Base-by-base conservation (phyloP, 1,284 basidiomycete genomes). In the Lentinula novae-zelandiae region DNA sequence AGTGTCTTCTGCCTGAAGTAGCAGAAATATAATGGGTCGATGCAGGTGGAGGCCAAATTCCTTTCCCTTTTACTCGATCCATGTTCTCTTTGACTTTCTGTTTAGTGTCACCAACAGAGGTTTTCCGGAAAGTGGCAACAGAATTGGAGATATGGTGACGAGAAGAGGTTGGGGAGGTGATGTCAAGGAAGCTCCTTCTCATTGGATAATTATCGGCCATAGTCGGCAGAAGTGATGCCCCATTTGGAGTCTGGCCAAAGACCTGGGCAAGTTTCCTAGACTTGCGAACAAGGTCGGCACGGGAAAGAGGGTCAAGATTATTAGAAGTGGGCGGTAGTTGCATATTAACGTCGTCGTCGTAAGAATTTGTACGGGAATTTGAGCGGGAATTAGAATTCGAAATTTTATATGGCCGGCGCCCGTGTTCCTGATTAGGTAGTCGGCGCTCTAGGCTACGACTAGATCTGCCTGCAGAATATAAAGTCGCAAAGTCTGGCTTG, bases 191-290 rank as follows among this genome's bases (percentile, higher is more conserved):
- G 70, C 64, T 60, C 69, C 65, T 53, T 66, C 71, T 39, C 20
- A 69, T 10, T 31, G 15, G 38, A 52, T 13, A 39, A 36, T 5
- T 39, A 20, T 46, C 44, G 20, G 44, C 17, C 8, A 46, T 53
- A 72, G 70, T 10, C 72, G 65, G 2, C 69, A 64, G 31, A 75
- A 65, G 4, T 68, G 70, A 39, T 76, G 73, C 17, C 70, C 70
- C 34, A 76, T 80, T 0, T 5, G 86, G 87, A 0, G 78, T 81
- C 70, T 84, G 80, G 31, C 93, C 93, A 55, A 95, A 86, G 17
- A 94, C 73, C 66, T 88, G 86, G 31, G 90, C 83, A 46, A 95
- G 80, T 73, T 95, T 95, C 67, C 86, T 83, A 36, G 86, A 84
- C 65, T 87, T 86, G 56, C 85, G 79, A 27, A 93, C 76, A 57